Percentiles rank a stretch among this genome's conserved stretches.
These are phyloP conservation scores for Arabidopsis hybrid DNA, from an alignment of 441 rosid genomes.

Conservation along the genomic window DNA sequence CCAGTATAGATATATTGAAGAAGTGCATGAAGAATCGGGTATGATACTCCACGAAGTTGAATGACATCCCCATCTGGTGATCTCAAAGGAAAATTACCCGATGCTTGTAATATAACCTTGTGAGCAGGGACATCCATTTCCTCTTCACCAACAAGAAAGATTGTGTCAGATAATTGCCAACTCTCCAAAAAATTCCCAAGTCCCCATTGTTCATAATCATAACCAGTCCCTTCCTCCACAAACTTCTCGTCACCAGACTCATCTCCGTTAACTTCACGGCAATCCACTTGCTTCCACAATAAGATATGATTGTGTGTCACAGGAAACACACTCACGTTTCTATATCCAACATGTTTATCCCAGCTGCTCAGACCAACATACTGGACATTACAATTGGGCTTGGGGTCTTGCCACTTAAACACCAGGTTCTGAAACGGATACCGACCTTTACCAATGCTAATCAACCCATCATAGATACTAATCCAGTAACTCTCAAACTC, in stretches of 20 bases:
- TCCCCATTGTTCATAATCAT: slow-evolving; percentile 77
- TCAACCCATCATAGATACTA: slow-evolving; percentile 90
- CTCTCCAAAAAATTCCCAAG: slow-evolving; percentile 83
- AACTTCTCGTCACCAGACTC: slow-evolving; percentile 63
- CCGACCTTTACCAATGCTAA: slow-evolving; percentile 88
- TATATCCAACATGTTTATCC: slow-evolving; percentile 98
- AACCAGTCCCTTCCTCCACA: slow-evolving; percentile 54
- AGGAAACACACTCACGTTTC: slow-evolving; percentile 92
- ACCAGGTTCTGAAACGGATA: slow-evolving; percentile 98
- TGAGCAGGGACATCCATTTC: slow-evolving; percentile 84
- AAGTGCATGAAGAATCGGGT: slow-evolving; percentile 75
- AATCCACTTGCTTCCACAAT: slow-evolving; percentile 91
- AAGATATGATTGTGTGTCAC: slow-evolving; percentile 76
- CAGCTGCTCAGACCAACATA: slow-evolving; percentile 97
- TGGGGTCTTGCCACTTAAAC: slow-evolving; percentile 89
- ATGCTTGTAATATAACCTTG: slow-evolving; percentile 83
- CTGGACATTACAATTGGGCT: slow-evolving; percentile 81
- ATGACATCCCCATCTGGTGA: slow-evolving; percentile 56
- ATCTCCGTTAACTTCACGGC: slow-evolving; percentile 55
- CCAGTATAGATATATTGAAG: slow-evolving; percentile 87
- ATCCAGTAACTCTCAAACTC: slow-evolving; percentile 97
- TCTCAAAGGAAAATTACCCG: slow-evolving; percentile 71
- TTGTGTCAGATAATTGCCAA: slow-evolving; percentile 75
- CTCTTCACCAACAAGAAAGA: slow-evolving; percentile 75
- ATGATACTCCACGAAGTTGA: slow-evolving; percentile 57